Conservation (phyloP, 2,329 filamentous ascomycete genomes). For the Pyrenophora graminea region DNA sequence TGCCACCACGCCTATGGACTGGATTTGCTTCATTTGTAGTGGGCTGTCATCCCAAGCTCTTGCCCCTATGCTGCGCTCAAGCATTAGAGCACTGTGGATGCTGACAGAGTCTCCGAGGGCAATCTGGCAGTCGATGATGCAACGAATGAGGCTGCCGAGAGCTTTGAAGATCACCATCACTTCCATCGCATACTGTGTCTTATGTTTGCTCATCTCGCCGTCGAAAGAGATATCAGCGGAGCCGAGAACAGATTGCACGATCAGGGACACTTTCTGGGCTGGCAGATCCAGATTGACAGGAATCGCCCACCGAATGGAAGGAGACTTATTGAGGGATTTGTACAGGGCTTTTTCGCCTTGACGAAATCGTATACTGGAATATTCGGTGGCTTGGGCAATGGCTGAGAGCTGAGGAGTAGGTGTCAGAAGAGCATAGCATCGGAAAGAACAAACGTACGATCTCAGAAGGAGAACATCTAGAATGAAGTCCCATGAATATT, state of each 20-base stretch:
- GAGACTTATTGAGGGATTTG: slow-evolving; percentile 71
- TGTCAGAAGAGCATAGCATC: slow-evolving; percentile 4
- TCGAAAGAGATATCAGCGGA: slow-evolving; percentile 59
- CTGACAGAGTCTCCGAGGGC: slow-evolving; percentile 66
- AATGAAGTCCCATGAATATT: slow-evolving; percentile 65
- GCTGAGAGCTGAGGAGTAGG: slow-evolving; percentile 60
- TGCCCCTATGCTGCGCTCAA: slow-evolving; percentile 76
- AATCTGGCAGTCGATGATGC: slow-evolving; percentile 75
- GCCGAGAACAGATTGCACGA: slow-evolving; percentile 77
- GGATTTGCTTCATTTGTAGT: slow-evolving; percentile 80
- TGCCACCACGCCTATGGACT: slow-evolving; percentile 74
- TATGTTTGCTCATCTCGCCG: slow-evolving; percentile 61
- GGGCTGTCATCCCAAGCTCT: slow-evolving; percentile 81
- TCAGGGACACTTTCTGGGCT: slow-evolving; percentile 75
- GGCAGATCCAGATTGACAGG: slow-evolving; percentile 67
- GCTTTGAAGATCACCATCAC: slow-evolving; percentile 68
- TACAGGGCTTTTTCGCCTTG: slow-evolving; percentile 70
- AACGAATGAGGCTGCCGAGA: slow-evolving; percentile 71
- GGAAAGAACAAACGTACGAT: slow-evolving; percentile 59
- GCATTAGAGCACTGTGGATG: slow-evolving; percentile 71
- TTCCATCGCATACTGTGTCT: slow-evolving; percentile 63
- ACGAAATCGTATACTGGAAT: slow-evolving; percentile 72
- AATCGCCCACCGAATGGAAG: slow-evolving; percentile 71
- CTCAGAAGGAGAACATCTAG: slow-evolving; percentile 64
- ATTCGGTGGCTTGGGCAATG: slow-evolving; percentile 71